Conservation (phyloP, 73 alveolate genomes). For the Effrenium voratum region DNA sequence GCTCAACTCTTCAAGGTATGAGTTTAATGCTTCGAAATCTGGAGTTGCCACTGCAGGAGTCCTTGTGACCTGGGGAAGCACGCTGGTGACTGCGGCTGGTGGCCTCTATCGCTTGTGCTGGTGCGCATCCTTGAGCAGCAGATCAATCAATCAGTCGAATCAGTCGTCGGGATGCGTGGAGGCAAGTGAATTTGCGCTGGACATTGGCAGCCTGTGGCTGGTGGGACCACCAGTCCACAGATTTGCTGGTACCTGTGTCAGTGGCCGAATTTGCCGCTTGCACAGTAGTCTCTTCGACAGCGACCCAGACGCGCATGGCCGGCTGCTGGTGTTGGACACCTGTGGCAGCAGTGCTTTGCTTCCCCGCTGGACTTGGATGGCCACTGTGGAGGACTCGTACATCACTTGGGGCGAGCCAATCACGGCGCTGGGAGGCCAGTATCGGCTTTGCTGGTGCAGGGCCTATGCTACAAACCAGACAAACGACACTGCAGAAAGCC, state of each 20-base stretch:
- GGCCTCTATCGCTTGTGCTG: slow-evolving; percentile 25
- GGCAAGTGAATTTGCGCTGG: not conserved
- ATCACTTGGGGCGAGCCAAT: not conserved
- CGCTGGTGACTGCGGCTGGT: not conserved
- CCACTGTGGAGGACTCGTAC: not conserved
- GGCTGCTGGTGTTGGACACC: slow-evolving; percentile 31
- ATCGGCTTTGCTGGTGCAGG: slow-evolving; percentile 26
- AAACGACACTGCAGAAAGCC: not conserved
- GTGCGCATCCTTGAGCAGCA: not conserved
- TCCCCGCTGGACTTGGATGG: not conserved
- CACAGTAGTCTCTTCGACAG: not conserved
- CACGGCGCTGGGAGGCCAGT: slow-evolving; percentile 27
- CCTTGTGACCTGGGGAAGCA: not conserved
- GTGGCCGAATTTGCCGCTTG: slow-evolving; percentile 17
- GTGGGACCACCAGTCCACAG: not conserved
- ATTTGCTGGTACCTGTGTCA: not conserved
- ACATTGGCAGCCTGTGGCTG: slow-evolving; percentile 8
- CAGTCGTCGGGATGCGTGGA: not conserved
- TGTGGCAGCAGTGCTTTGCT: not conserved
- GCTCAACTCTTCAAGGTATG: not conserved
- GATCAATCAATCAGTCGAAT: not conserved
- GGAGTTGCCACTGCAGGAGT: not conserved
- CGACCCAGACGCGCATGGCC: not conserved
- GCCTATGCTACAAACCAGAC: too few relatives aligned
- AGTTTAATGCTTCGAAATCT: not conserved